Base-by-base conservation (phyloP, 768 basidiomycete genomes). In the Termitomyces sp. region DNA sequence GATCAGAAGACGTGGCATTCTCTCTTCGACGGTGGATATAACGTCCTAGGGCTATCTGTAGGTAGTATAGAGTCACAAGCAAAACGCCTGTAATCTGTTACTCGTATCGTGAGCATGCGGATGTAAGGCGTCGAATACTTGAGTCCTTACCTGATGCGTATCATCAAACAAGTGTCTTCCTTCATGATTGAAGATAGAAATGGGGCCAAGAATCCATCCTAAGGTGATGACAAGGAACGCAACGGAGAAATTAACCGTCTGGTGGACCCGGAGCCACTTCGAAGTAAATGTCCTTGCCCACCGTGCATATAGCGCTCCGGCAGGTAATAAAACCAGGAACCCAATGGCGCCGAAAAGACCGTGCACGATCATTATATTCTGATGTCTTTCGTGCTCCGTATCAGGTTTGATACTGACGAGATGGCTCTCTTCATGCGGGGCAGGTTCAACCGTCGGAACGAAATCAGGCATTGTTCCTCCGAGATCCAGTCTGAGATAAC, bases 251-350 rank as follows among this genome's bases (percentile, higher is more conserved):
- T 82, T 81, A 56, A 77, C 62, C 22, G 76, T 62, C 70, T 75
- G 74, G 59, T 88, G 86, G 3, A 70, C 68, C n/a, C 73, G 76
- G 66, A 85, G 78, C 85, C 85, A 87, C 50, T 68, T 70, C 11
- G 71, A 65, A 5, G 76, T 78, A 54, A 80, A 67, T 3, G 79
- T 78, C 46, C 85, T 70, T 16, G 73, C 72, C 72, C 77, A 82
- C 20, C 85, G 77, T 12, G 80, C 84, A 29, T 81, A 63, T 38
- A 87, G 68, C 0, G 76, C 73, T 9, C 82, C 80, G 7, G 75
- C 52, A 5, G 85, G 85, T 1, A 86, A 68, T 35, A 86, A 57
- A 22, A 86, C 66, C 53, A 85, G 68, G 65, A 86, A 83, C 0
- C 82, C 84, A 32, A 82, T 58, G 9, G 78, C 73, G 10, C 80